These are phyloP conservation scores for Grosmannia huntii DNA, from an alignment of 2,329 filamentous ascomycete genomes.

Conservation along the genomic window DNA sequence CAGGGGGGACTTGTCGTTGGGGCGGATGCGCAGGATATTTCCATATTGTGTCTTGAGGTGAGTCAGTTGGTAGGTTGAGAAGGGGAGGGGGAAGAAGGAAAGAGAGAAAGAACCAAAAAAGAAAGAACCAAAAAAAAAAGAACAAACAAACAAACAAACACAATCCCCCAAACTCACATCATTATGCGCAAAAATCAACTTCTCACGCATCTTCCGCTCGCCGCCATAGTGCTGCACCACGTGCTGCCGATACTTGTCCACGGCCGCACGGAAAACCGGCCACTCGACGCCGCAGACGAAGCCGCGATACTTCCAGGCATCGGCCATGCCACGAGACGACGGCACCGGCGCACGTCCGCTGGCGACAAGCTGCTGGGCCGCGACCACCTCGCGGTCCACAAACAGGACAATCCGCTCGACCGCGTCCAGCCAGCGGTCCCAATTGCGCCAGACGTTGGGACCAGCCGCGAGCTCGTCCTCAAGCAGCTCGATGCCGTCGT, in stretches of 20 bases:
- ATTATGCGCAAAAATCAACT: constrained; percentile 91
- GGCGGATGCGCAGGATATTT: constrained; percentile 70
- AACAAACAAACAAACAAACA: neutral
- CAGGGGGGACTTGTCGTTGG: constrained; percentile 68
- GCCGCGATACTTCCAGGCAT: constrained; percentile 55
- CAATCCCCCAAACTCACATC: constrained; percentile 58
- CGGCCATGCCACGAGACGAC: constrained; percentile 12
- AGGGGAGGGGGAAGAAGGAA: neutral
- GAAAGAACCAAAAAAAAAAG: neutral
- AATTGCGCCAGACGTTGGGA: constrained; percentile 79
- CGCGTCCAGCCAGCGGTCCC: constrained; percentile 77
- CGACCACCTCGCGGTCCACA: constrained; percentile 46
- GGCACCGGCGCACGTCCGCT: constrained; percentile 19
- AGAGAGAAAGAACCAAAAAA: neutral
- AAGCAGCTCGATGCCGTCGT: constrained; percentile 82
- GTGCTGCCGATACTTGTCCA: constrained; percentile 66
- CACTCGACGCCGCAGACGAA: constrained; percentile 77
- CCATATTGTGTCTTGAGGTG: constrained; percentile 78
- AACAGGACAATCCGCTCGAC: constrained; percentile 46
- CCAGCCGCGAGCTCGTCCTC: constrained; percentile 65
- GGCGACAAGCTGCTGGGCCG: constrained; percentile 6
- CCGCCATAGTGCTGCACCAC: constrained; percentile 62
- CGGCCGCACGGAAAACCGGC: constrained; percentile 59
- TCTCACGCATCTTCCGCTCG: constrained; percentile 50
- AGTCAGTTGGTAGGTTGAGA: no score